Percentiles rank a stretch among this genome's conserved stretches.
phyloP scores from a whole-genome alignment of 768 basidiomycete species.

The Boletus coccyginus region DNA sequence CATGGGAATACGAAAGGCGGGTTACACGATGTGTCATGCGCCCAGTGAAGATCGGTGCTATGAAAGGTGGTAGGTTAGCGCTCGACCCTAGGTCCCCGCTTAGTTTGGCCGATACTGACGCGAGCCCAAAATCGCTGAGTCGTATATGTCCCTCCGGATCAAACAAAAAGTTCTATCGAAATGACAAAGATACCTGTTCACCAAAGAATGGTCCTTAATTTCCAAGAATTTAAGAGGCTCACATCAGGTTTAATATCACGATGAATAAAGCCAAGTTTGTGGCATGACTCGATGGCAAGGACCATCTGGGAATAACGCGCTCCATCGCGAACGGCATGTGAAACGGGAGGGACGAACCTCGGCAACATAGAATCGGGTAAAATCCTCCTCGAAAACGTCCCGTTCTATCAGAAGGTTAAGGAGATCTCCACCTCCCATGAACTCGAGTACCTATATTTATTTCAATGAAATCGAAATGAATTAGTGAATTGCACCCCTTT shows the following conservation, averaged over 20 bases:
- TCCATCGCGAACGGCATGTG: slow-evolving; percentile 20
- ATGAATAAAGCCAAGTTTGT: slow-evolving; percentile 95
- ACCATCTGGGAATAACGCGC: slow-evolving; percentile 68
- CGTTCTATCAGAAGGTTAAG: slow-evolving; percentile 93
- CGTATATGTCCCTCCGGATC: slow-evolving; percentile 91
- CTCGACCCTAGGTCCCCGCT: slow-evolving; percentile 19
- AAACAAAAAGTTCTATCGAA: slow-evolving; percentile 86
- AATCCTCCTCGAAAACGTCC: slow-evolving; percentile 87
- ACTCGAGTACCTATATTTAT: slow-evolving; percentile 74
- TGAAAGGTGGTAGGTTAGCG: slow-evolving; percentile 22
- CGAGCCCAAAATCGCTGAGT: slow-evolving; percentile 94
- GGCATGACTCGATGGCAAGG: slow-evolving; percentile 88
- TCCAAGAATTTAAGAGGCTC: slow-evolving; percentile 32
- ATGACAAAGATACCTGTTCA: slow-evolving; percentile 24
- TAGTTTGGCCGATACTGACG: slow-evolving; percentile 54
- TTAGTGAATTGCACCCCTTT: slow-evolving; percentile 34
- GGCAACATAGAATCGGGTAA: slow-evolving; percentile 91
- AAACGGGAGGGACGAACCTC: slow-evolving; percentile 54
- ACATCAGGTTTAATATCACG: slow-evolving; percentile 97
- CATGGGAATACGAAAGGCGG: slow-evolving; percentile 4
- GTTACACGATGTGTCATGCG: slow-evolving; percentile 89
- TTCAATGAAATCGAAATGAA: slow-evolving; percentile 58
- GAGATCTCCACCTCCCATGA: slow-evolving; percentile 96
- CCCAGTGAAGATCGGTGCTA: slow-evolving; percentile 94
- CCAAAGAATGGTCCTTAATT: slow-evolving; percentile 29